A percentile compares a stretch with the other conserved stretches of the same genome.
phyloP scores from a whole-genome alignment of 495 filamentous ascomycete genomes.

The Aspergillus baeticus region DNA sequence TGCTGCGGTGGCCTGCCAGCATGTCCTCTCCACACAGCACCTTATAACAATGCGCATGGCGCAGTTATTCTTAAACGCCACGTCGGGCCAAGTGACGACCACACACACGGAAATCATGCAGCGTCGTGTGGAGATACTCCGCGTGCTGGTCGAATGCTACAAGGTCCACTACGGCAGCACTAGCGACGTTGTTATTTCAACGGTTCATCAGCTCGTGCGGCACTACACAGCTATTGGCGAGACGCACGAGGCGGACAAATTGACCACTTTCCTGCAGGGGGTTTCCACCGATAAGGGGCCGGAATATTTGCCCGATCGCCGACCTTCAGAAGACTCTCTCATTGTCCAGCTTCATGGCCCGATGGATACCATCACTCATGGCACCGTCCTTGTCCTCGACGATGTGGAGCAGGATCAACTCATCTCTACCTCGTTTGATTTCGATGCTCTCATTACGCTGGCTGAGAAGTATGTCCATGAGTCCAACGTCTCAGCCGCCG shows the following conservation, averaged over 20 bases:
- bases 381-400: conserved; percentile 18
- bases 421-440: conserved; percentile 6
- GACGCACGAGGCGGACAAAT: conserved; percentile 18
- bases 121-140: conserved; percentile 29
- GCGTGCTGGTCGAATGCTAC: conserved; percentile 36
- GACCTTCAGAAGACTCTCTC: conserved; percentile 17
- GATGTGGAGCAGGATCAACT: conserved; percentile 16
- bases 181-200: conserved; percentile 30
- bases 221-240: conserved; percentile 32
- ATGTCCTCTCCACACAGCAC: conserved; percentile 26
- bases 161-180: conserved; percentile 33
- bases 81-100: conserved; percentile 24
- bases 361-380: conserved; percentile 17
- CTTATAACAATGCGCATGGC: conserved; percentile 29
- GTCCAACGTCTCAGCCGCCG: conserved; percentile 24
- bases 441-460: conserved; percentile 13
- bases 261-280: conserved; percentile 6
- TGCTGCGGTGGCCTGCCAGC: conserved; percentile 27
- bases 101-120: conserved; percentile 37
- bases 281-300: conserved; percentile 1
- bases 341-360: conserved; percentile 31
- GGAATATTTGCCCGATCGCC: background rate
- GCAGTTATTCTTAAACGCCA: conserved; percentile 31
- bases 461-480: conserved; percentile 21
- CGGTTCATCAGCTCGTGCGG: conserved; percentile 28